Percentiles rank a stretch among this genome's conserved stretches.
Conservation (phyloP, 495 filamentous ascomycete species). For the Penicillium goetzii region DNA sequence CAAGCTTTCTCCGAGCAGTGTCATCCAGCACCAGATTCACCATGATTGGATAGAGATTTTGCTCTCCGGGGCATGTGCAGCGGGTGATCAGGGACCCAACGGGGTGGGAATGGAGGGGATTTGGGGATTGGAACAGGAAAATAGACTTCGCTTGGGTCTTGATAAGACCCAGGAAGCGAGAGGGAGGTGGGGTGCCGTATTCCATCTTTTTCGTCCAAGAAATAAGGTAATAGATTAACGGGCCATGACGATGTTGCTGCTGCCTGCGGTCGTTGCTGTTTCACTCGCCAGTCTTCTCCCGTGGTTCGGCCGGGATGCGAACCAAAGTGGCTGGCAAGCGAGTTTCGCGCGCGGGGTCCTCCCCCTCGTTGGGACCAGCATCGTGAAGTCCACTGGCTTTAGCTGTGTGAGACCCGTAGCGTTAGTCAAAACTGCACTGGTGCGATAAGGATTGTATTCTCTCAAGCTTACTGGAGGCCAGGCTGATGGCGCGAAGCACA, state of each 20-base stretch:
- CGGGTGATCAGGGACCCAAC: slow-evolving; percentile 9
- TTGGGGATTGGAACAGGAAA: neutral
- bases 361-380: slow-evolving; percentile 18
- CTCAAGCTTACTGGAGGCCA: slow-evolving; percentile 81
- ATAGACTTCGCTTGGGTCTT: neutral
- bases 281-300: slow-evolving; percentile 29
- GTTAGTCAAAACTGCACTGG: slow-evolving; percentile 9
- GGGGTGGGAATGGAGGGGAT: neutral
- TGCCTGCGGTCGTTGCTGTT: slow-evolving; percentile 2
- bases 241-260: neutral
- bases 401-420: slow-evolving; percentile 14
- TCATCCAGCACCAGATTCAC: neutral
- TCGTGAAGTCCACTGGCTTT: slow-evolving; percentile 32
- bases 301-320: slow-evolving; percentile 41
- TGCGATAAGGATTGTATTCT: slow-evolving; percentile 14
- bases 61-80: neutral
- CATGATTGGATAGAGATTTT: neutral
- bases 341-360: slow-evolving; percentile 18
- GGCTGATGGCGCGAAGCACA: slow-evolving; percentile 88
- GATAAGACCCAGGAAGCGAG: neutral
- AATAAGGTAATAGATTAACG: neutral
- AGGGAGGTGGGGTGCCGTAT: neutral
- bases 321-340: slow-evolving; percentile 45
- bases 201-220: neutral
- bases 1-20: slow-evolving; percentile 7